Percentiles rank a stretch among this genome's conserved stretches.
Conservation (phyloP, 2,329 filamentous ascomycete genomes). For the Cladosporium cucumerinum region DNA sequence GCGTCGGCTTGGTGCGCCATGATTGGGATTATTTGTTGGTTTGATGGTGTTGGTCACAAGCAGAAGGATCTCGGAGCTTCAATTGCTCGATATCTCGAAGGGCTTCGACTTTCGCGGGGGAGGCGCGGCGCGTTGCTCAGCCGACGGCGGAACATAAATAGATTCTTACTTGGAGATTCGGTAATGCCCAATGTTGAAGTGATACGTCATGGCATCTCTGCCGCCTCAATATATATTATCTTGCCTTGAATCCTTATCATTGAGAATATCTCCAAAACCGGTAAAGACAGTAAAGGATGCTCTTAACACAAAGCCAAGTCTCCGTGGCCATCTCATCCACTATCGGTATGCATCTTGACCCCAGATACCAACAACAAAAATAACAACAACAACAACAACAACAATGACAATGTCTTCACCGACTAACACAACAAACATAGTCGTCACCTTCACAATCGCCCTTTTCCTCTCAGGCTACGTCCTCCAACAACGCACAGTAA, state of each 20-base stretch:
- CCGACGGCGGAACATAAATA: conserved; percentile 12
- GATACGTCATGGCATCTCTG: conserved; percentile 11
- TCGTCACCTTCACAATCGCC: conserved; percentile 47
- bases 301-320: conserved; percentile 68
- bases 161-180: not conserved
- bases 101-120: conserved; percentile 6
- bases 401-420: not conserved
- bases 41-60: not conserved
- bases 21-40: conserved; percentile 6
- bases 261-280: not conserved
- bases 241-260: conserved; percentile 7
- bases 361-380: not conserved
- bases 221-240: conserved; percentile 1
- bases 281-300: conserved; percentile 38
- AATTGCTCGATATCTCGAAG: not conserved
- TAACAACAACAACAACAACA: not conserved
- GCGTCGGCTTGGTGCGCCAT: conserved; percentile 74
- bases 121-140: conserved; percentile 11
- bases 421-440: conserved; percentile 5
- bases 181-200: not conserved
- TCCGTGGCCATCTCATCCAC: conserved; percentile 62
- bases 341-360: conserved; percentile 54
- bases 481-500: conserved; percentile 81
- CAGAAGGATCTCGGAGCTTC: not conserved
- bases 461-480: conserved; percentile 86